Evolutionary conservation across 352 stramenopile genomes (phyloP).

Genomic region (Achlya hypogyna): DNA sequence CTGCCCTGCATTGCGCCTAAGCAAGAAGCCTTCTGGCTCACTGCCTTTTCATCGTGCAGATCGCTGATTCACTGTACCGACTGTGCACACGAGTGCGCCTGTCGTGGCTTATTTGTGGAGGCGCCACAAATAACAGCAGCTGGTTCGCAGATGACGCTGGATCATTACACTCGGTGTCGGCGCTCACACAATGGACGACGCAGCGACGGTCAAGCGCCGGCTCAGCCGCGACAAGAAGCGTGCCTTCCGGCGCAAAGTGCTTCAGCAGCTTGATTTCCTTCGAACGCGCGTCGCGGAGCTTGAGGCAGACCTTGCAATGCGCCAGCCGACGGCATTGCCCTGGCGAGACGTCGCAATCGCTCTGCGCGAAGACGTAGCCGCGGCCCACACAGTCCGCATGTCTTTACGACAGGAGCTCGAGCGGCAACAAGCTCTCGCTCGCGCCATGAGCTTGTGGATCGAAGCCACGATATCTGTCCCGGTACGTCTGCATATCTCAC

Average conservation of each 20-base stretch:
- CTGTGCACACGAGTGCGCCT: no score
- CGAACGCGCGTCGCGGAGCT: neutral
- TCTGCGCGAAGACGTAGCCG: neutral
- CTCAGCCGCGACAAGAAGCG: neutral
- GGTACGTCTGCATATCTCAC: neutral
- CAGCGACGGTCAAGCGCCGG: neutral
- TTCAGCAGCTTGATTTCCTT: neutral
- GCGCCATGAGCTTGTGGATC: neutral
- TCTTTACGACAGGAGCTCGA: neutral
- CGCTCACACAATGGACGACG: neutral
- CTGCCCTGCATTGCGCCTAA: no score
- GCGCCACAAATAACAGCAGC: no score
- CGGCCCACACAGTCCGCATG: neutral
- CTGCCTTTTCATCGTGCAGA: no score
- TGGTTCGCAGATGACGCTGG: no score
- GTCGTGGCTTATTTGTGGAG: no score
- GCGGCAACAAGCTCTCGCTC: neutral
- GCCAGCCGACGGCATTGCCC: neutral
- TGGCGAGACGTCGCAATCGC: neutral
- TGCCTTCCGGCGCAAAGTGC: neutral
- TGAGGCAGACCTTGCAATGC: neutral
- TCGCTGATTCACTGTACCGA: no score
- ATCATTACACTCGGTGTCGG: neutral
- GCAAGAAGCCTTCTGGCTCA: no score
- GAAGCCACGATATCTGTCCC: neutral